Percentiles rank a stretch among this genome's conserved stretches.
These are phyloP conservation scores for Cocos nucifera DNA, from an alignment of 176 grass and related monocot genomes.

Conservation along the genomic window DNA sequence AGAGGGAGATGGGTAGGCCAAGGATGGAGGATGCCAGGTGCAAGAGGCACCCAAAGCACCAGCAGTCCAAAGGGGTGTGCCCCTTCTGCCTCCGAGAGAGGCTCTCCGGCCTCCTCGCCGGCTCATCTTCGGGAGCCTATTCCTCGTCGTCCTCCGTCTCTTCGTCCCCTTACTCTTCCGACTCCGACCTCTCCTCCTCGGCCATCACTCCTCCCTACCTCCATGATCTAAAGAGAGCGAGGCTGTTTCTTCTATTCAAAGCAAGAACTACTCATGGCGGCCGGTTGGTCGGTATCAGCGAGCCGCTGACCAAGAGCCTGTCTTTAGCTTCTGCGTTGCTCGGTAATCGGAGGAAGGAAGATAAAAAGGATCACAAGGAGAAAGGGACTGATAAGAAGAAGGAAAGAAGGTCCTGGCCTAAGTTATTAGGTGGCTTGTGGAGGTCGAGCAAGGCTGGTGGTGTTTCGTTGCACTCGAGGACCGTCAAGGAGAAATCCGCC, in stretches of 20 bases:
- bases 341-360: constrained; percentile 23
- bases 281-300: not conserved
- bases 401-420: constrained; percentile 51
- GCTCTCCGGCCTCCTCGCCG: constrained; percentile 17
- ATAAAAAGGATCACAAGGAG: constrained; percentile 2
- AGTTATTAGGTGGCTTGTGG: constrained; percentile 44
- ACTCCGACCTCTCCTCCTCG: constrained; percentile 29
- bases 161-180: constrained; percentile 25
- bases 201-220: constrained; percentile 20
- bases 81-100: constrained; percentile 7
- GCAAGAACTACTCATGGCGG: not conserved
- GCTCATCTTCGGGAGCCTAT: constrained; percentile 19
- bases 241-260: constrained; percentile 13
- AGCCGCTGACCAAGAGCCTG: constrained; percentile 29
- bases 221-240: constrained; percentile 1
- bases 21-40: not conserved
- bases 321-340: constrained; percentile 26
- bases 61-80: constrained; percentile 4
- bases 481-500: constrained; percentile 28
- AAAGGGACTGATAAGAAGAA: constrained; percentile 25
- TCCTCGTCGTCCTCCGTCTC: constrained; percentile 14
- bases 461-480: constrained; percentile 36
- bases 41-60: constrained; percentile 8
- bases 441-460: constrained; percentile 16
- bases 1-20: constrained; percentile 9